Evolutionary conservation across 768 basidiomycete species (phyloP).

Genomic region (Baorangia bicolor): DNA sequence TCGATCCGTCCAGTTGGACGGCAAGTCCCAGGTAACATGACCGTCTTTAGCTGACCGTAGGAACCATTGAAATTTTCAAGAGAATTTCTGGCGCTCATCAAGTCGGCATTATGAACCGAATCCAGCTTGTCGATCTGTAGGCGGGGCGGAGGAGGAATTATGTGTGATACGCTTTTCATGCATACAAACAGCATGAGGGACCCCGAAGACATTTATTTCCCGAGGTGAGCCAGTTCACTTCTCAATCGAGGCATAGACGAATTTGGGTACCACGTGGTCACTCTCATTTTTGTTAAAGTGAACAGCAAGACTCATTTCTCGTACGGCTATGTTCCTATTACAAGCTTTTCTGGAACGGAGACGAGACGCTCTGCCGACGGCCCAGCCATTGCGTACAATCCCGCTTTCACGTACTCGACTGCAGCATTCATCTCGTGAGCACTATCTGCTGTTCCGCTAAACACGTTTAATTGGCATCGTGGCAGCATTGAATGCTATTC

Average conservation of each 20-base stretch:
- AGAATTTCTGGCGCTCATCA: slow-evolving; percentile 21
- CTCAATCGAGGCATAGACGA: background rate
- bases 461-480: slow-evolving; percentile 25
- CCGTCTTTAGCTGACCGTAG: slow-evolving; percentile 4
- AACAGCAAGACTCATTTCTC: slow-evolving; percentile 1
- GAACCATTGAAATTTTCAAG: slow-evolving; percentile 4
- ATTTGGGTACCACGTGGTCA: slow-evolving; percentile 20
- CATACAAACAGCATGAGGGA: slow-evolving; percentile 14
- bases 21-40: slow-evolving; percentile 12
- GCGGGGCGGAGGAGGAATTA: slow-evolving; percentile 10
- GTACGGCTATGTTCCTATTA: slow-evolving; percentile 11
- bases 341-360: slow-evolving; percentile 20
- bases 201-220: slow-evolving; percentile 20
- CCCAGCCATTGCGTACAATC: slow-evolving; percentile 16
- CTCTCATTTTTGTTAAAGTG: slow-evolving; percentile 2
- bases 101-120: slow-evolving; percentile 13
- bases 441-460: slow-evolving; percentile 8
- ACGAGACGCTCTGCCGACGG: slow-evolving; percentile 24
- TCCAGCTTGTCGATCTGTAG: slow-evolving; percentile 18
- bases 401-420: slow-evolving; percentile 28
- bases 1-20: background rate
- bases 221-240: slow-evolving; percentile 24
- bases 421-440: slow-evolving; percentile 22
- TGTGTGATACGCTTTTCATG: background rate
- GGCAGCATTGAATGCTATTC: slow-evolving; percentile 22